Evolutionary conservation across 306 rosid genomes (phyloP), one percentile per base, ranked within the genome.

Genomic region (Fragaria nilgerrensis): DNA sequence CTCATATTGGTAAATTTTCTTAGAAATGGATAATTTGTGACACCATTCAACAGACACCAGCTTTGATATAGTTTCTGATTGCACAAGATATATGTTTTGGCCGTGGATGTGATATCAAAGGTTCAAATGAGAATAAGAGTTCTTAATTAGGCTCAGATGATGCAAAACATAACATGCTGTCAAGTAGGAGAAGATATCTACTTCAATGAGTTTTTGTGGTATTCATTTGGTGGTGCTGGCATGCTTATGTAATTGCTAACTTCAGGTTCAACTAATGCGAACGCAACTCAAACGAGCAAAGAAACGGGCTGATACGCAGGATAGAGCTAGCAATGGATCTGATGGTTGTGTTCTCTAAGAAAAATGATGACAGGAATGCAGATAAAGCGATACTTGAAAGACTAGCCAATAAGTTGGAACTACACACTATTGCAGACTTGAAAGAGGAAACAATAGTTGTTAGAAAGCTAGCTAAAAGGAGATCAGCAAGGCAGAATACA

Each of bases 291-390:
- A 74, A 82, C 82, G 96, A 56, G 96, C 90, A 0, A 87, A 83
- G 79, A 87, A 84, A 76, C 84, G 97, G 43, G 84, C 88, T 0
- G 97, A 94, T 64, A 88, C 98, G 5, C 98, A 92, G 56, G 98
- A 94, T 94, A 61, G 98, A 94, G 78, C 91, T 94, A 63, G 96
- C 96, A 82, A 89, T 94, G 97, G 98, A 94, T 58, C 81, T 90
- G 91, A 90, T 94, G 88, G 96, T 89, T 9, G 91, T 84, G 14
- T 83, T 90, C 70, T 92, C 94, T 48, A 67, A 47, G n/a, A 86
- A 89, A 36, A 82, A 82, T 10, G 87, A 85, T 68, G 89, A 78
- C 49, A 82, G 94, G 23, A 90, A 90, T 75, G 84, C 89, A 3
- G 98, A 94, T 36, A 83, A 84, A 48, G 98, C 90, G 19, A 89